Base-by-base conservation (phyloP, 1,284 basidiomycete species). In the Cryptococcus sp. region DNA sequence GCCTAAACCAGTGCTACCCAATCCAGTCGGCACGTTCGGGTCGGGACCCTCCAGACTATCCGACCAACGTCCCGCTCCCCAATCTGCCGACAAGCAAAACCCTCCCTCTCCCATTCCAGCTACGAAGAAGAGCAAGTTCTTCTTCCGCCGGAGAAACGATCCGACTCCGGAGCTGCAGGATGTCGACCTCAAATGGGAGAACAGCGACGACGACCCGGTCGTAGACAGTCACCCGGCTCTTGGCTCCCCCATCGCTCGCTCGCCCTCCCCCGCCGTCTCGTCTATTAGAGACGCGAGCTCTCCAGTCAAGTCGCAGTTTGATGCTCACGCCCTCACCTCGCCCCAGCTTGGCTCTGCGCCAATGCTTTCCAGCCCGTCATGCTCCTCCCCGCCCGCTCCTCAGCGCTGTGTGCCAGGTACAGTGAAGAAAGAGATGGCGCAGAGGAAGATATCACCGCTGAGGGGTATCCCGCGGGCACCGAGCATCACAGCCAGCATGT, bases 21-120 rank as follows among this genome's bases (percentile, higher is more conserved):
- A 57, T 36, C 69, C 66, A 0, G 66, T 78, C 13, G 76, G 75
- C 1, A 54, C 24, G 7, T 48, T 61, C 9, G 53, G 57, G 4
- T 74, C 70, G 2, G 76, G 76, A 4, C 61, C 69, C 1, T 62
- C 67, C 7, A 57, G 69, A 1, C 60, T 77, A 3, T 77, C 75
- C 3, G 69, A 75, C 28, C 62, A 66, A 11, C 36, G 46, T 16
- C 4, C 36, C 23, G 12, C 16, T 18, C 21, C 9, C 40, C 18
- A 50, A 8, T 21, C 21, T 28, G 15, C 44, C 12, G 42, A 37
- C 9, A n/a, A 51, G 43, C 48, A 50, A 44, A 18, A 36, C 39
- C 45, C 48, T 23, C 23, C 39, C 8, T 39, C 39, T 28, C 16
- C 43, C 8, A 16, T 42, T 9, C 35, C 40, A 24, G 45, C 49